These are phyloP conservation scores for Pestalotiopsis sp. DNA, from an alignment of 2,329 filamentous ascomycete genomes.

Conservation along the genomic window DNA sequence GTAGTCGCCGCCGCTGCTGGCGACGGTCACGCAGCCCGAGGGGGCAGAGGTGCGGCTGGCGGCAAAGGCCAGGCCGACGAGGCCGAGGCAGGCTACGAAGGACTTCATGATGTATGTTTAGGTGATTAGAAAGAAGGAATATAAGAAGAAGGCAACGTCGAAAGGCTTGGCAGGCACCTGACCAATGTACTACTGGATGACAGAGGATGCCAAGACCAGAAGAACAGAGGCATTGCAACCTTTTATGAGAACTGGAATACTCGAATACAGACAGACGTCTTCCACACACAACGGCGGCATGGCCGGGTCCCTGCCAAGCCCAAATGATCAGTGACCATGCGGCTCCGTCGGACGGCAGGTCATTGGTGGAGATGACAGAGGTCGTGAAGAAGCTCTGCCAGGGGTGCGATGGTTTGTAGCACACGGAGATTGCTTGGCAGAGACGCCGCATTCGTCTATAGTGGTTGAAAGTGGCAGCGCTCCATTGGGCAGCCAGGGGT, in stretches of 20 bases:
- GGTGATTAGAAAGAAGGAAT: neutral
- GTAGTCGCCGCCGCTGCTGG: slow-evolving; percentile 35
- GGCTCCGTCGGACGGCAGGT: neutral
- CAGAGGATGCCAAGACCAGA: neutral
- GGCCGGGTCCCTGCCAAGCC: neutral
- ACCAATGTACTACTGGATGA: neutral
- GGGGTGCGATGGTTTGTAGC: neutral
- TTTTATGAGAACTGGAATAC: neutral
- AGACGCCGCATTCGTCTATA: neutral
- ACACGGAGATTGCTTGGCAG: neutral
- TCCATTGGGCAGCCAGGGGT: neutral
- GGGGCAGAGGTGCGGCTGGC: slow-evolving; percentile 40
- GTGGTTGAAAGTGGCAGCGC: neutral
- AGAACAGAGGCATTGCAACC: slow-evolving; percentile 1
- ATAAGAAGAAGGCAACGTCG: neutral
- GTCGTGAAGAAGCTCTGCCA: neutral
- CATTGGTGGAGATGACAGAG: slow-evolving; percentile 9
- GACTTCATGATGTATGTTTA: slow-evolving; percentile 18
- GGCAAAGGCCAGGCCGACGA: slow-evolving; percentile 24
- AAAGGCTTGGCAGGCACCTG: neutral
- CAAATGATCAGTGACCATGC: neutral
- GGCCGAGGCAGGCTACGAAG: slow-evolving; percentile 13
- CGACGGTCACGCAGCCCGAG: slow-evolving; percentile 50
- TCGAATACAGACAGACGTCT: neutral
- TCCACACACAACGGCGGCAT: neutral